Base-by-base conservation (phyloP, 768 basidiomycete species). In the Epithele typhae region DNA sequence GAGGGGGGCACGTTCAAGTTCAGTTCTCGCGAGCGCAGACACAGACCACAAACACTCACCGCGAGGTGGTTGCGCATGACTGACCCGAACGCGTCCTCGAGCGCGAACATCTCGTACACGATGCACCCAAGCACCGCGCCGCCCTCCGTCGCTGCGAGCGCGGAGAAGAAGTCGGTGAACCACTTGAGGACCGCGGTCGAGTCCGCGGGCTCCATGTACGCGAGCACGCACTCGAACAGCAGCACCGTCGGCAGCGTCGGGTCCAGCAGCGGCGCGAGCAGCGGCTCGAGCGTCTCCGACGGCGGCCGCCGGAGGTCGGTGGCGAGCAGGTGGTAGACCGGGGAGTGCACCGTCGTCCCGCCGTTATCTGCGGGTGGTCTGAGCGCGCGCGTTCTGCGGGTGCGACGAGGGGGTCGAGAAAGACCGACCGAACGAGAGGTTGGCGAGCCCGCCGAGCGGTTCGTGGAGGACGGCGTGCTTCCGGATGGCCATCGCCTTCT, bases 81-180 rank as follows among this genome's bases (percentile, higher is more conserved):
- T 24, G 75, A 75, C n/a, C 95, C 96, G 66, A 98, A 98, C 0
- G 81, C 58, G 60, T 97, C 95, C 17, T 80, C 73, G 4, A 97
- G 70, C 2, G 84, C 86, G 60, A 91, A 94, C 88, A 97, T 97
- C 62, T 97, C 95, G 59, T 98, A 97, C 15, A 92, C 75, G 8
- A 92, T 65, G 3, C 74, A 77, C 22, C 80, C 82, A 1, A 81
- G 68, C 1, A 70, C 59, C 25, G 49, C 59, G 1, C 32, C 11
- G 27, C 58, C 49, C 43, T 41, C 54, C 37, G 57, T 50, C 27
- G 46, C 10, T 1, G 37, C 37, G 14, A n/a, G 39, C 15, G 50
- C 7, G 1, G 68, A 61, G 58, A 79, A 82, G 46, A 73, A 73
- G 45, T 77, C 68, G 2, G 76, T 71, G 59, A 94, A 92, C 87